Percentiles rank a stretch among this genome's conserved stretches.
These are phyloP conservation scores for Dioscorea dumetorum DNA, from an alignment of 106 monocot genomes.

Conservation along the genomic window DNA sequence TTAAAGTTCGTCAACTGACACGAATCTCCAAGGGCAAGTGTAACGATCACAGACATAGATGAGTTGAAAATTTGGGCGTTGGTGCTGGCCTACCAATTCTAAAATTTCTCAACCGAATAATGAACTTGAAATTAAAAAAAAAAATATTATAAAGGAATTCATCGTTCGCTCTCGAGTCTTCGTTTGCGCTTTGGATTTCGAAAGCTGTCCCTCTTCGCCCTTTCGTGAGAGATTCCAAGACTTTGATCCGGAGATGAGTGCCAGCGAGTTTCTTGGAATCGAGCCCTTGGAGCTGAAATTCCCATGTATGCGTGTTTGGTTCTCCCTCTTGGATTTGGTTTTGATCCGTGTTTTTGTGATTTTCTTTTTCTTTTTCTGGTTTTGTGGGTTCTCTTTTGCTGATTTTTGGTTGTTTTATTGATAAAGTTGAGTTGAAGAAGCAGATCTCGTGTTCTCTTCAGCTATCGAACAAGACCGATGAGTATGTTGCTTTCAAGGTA, in stretches of 20 bases:
- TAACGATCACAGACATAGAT: too few relatives aligned
- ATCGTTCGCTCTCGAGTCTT: too few relatives aligned
- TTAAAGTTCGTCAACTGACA: too few relatives aligned
- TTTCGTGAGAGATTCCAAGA: too few relatives aligned
- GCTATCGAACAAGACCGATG: constrained; percentile 72
- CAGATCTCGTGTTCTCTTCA: constrained; percentile 89
- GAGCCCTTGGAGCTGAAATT: constrained; percentile 9
- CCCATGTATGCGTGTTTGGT: background rate
- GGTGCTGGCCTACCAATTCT: too few relatives aligned
- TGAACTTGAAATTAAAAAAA: too few relatives aligned
- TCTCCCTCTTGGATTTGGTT: background rate
- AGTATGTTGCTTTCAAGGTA: constrained; percentile 83
- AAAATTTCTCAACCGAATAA: too few relatives aligned
- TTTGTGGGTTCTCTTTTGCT: background rate
- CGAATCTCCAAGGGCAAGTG: too few relatives aligned
- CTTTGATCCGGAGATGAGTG: constrained; percentile 6
- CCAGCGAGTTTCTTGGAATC: constrained; percentile 5
- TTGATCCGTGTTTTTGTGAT: background rate
- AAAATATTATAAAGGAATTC: too few relatives aligned
- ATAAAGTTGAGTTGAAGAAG: constrained; percentile 84
- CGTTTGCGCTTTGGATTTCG: too few relatives aligned
- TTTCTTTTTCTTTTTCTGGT: background rate
- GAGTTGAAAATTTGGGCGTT: too few relatives aligned
- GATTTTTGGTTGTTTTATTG: constrained; percentile 7
- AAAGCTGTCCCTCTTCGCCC: too few relatives aligned